phyloP scores from a whole-genome alignment of 2,329 filamentous ascomycete genomes.

The Fusarium odoratissimum region DNA sequence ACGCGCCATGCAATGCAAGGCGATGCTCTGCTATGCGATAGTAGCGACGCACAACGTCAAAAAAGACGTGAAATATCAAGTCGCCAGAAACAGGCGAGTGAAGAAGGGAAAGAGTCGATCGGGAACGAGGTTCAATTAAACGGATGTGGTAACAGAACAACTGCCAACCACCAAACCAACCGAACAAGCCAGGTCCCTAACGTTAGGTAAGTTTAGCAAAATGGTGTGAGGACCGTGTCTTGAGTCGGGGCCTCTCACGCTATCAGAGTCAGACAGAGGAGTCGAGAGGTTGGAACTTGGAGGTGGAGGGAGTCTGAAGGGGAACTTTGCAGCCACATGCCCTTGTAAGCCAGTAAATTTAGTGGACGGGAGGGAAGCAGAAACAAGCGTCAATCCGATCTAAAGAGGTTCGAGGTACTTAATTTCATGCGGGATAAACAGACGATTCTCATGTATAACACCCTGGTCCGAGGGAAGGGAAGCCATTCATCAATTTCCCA shows the following conservation, averaged over 20 bases:
- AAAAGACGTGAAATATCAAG: slow-evolving; percentile 16
- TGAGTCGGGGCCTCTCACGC: slow-evolving; percentile 43
- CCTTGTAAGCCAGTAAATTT: slow-evolving; percentile 5
- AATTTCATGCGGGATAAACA: slow-evolving; percentile 16
- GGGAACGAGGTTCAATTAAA: slow-evolving; percentile 35
- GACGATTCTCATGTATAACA: slow-evolving; percentile 17
- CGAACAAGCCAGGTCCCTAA: slow-evolving; percentile 10
- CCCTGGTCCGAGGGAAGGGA: slow-evolving; percentile 18
- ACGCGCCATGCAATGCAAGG: slow-evolving; percentile 15
- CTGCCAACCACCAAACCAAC: not conserved
- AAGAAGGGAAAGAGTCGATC: slow-evolving; percentile 13
- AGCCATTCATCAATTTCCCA: slow-evolving; percentile 29
- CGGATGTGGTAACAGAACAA: slow-evolving; percentile 6
- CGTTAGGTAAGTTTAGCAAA: slow-evolving; percentile 5
- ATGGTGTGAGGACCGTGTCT: slow-evolving; percentile 42
- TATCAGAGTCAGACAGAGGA: slow-evolving; percentile 23
- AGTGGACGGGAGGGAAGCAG: slow-evolving; percentile 30
- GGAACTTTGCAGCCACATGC: slow-evolving; percentile 17
- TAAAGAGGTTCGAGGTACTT: slow-evolving; percentile 14
- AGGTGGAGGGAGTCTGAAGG: slow-evolving; percentile 15
- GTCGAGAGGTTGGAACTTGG: slow-evolving; percentile 6
- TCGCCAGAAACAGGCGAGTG: slow-evolving; percentile 35
- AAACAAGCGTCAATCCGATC: slow-evolving; percentile 24
- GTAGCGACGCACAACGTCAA: slow-evolving; percentile 18
- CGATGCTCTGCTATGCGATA: slow-evolving; percentile 12